Evolutionary conservation across 768 basidiomycete species (phyloP), one percentile per base, ranked within the genome.

Genomic region (Leucocoprinus birnbaumii): DNA sequence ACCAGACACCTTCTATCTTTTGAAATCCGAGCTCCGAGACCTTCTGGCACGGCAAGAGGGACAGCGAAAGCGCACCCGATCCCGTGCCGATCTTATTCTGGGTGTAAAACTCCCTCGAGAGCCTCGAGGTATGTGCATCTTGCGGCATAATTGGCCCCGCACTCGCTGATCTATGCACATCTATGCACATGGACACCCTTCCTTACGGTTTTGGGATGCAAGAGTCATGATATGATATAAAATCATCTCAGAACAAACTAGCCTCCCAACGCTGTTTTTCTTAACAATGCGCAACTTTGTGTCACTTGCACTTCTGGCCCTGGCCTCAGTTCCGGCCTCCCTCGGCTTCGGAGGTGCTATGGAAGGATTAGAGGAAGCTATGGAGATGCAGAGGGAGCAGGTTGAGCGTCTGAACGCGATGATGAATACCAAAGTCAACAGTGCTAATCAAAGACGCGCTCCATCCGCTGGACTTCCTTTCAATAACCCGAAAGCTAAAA

Each of bases 401-500:
- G 58, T 75, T n/a, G 66, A 65, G 40, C 67, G 76, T 14, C 58
- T 80, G 61, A 63, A 58, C 35, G 66, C 71, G 43, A 73, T 79
- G 50, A 58, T 79, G 26, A 72, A 66, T 21, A 68, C 75, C 16
- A 57, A 18, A 24, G 24, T 19, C 21, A 38, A 48, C 5, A 18
- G 14, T 13, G 41, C 48, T 26, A 48, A 55, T 41, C 46, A 41
- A 16, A 55, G 53, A 46, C 53, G 35, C 3, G 54, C 47, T 27
- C 52, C 58, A 27, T 50, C 53, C 5, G 19, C 54, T 44, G 57
- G 34, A 55, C 80, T 88, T 57, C 84, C 80, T 0, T 89, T 88
- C 66, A 65, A 71, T 6, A 86, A 87, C 61, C 83, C 85, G 31
- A 77, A 72, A 22, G 85, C 85, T 2, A 71, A 49, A 19, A 24